These are phyloP conservation scores for Auxenochlorella pyrenoidosa DNA, from an alignment of 139 green algal genomes.

Conservation along the genomic window DNA sequence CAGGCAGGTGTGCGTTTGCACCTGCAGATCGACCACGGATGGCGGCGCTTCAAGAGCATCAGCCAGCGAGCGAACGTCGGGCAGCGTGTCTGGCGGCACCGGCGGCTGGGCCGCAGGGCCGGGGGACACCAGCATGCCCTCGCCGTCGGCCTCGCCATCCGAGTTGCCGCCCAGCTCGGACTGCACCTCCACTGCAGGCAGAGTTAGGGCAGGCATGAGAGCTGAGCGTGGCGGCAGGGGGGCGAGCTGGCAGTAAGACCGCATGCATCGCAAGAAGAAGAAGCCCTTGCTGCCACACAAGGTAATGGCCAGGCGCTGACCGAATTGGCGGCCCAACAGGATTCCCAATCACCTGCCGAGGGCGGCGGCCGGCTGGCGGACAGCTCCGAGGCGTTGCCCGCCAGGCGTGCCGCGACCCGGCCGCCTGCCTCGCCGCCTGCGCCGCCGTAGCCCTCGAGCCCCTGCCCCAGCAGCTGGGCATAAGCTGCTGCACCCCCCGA, in stretches of 20 bases:
- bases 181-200: not conserved
- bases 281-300: too few relatives aligned
- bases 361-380: constrained; percentile 9
- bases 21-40: constrained; percentile 24
- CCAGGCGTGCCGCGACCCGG: not conserved
- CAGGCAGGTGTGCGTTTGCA: not conserved
- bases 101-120: not conserved
- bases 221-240: not conserved
- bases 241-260: too few relatives aligned
- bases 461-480: not conserved
- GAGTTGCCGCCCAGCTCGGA: not conserved
- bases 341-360: not conserved
- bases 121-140: constrained; percentile 1
- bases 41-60: constrained; percentile 43
- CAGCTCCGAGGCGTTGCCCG: not conserved
- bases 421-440: not conserved
- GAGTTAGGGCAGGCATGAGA: not conserved
- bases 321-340: too few relatives aligned
- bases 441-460: not conserved
- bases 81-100: not conserved
- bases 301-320: too few relatives aligned
- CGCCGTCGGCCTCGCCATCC: not conserved
- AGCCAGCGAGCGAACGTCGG: constrained; percentile 43
- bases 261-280: too few relatives aligned
- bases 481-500: not conserved